Base-by-base conservation (phyloP, 176 grass and related monocot genomes). In the Bothriochloa decipiens region DNA sequence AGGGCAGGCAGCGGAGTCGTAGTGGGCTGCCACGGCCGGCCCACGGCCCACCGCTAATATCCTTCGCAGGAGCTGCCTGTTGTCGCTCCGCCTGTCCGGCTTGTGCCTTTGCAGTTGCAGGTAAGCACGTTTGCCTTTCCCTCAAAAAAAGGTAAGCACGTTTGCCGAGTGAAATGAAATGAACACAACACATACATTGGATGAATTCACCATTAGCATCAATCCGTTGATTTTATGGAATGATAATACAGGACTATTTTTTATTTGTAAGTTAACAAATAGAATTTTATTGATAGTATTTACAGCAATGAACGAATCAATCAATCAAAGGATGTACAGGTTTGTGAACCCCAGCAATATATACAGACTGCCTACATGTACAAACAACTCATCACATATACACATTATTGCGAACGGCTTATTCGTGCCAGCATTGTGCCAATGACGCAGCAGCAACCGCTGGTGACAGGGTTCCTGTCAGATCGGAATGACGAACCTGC, bases 401-500 rank as follows among this genome's bases (percentile, higher is more conserved):
- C 79, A 82, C n/a, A 70, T 76, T 36, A 49, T 49, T 55, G 6
- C 17, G 49, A 37, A 75, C 11, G 2, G 23, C 18, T 45, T 50
- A 45, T 32, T 32, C 8, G 18, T 70, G 20, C 36, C 49, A 53
- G 49, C 10, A 41, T 22, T 57, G 55, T 70, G 20, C 71, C 3
- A 37, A 37, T 12, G 12, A 79, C 36, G 1, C 73, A 26, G 1
- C 41, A 72, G 13, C 61, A 72, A 4, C 39, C 40, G 61, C n/a
- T 32, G 40, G 8, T 63, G 41, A 57, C 12, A 7, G 7, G 16
- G 71, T 47, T 62, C 4, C 5, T 47, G 6, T 78, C 84, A 83
- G 45, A 88, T 78, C 22, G 87, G 64, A 74, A 87, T 93, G 84
- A 97, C 91, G 87, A 85, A 87, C 43, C 55, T 90, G 88, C 36